Evolutionary conservation across 495 filamentous ascomycete genomes (phyloP), one percentile per base, ranked within the genome.

Genomic region (Annulohypoxylon stygium): DNA sequence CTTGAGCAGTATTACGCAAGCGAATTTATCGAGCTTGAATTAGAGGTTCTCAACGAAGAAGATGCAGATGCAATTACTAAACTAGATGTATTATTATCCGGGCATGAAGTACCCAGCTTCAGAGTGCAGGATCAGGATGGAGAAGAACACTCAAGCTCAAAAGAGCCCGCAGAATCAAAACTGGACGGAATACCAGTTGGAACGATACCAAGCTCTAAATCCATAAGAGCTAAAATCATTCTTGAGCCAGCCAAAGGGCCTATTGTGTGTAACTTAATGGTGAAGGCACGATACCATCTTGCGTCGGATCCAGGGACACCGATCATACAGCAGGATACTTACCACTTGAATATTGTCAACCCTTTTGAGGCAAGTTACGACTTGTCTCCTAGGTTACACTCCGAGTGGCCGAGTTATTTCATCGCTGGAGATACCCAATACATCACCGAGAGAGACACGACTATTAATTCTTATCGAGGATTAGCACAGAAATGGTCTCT

Each of bases 351-450:
- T 14, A 85, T 98, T 61, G 85, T 92, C 60, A 89, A 88, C 39
- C 93, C 96, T 7, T 97, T 98, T 70, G 93, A 97, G 81, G 92
- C 93, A 7, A 93, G 90, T 71, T 97, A 94, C 74, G 92, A 95
- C 60, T 91, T 97, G 72, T 83, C 88, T 2, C 93, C 96, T 12
- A 88, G 90, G 3, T 78, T 97, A 4, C 90, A 97, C 81, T 83
- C 88, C 1, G 89, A 90, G 8, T 98, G 95, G 95, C 95, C 97
- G 7, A 92, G 89, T 73, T 91, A 93, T 76, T 98, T 98, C 77
- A 83, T 87, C 4, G 74, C 83, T 6, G 85, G 87, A 48, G 78
- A 77, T 45, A 75, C 82, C 41, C 70, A 83, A 53, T 69, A 80
- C 12, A 12, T 74, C 1, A 68, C 78, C 18, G 65, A 55, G 6